Base-by-base conservation (phyloP, 148 eudicot genomes). In the Vaccinium corymbosum region DNA sequence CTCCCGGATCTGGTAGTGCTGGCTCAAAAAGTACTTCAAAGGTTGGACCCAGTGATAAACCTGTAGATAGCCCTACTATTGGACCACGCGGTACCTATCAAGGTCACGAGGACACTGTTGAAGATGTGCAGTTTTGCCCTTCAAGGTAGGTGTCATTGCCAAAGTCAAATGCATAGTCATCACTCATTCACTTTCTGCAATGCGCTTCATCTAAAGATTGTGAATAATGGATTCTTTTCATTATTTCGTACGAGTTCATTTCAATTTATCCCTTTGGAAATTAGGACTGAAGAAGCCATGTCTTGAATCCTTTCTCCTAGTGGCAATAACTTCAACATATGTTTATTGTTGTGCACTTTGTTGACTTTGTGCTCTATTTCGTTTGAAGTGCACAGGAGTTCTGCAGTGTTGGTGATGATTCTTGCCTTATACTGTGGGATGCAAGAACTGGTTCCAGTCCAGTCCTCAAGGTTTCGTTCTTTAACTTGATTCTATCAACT, bases 91-190 rank as follows among this genome's bases (percentile, higher is more conserved):
- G 95, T 79, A 89, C 90, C 66, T 97, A 90, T 89, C 88, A 86
- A 79, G 99, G 99, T 84, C 99, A 97, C 59, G 88, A 84, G 51
- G 97, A 97, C 83, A 97, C 99, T 87, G 99, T 97, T 70, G 98
- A 97, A 86, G 99, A 97, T 91, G 99, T 97, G 52, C 98, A 97
- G 76, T 97, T 97, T 86, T 93, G 95, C 85, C 98, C 99, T 71
- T 85, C 94, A 83, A 97, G 97, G 99, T 96, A 90, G 48, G 25
- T 86, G 77, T 22, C 83, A 56, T 66, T 76, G 1, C 80, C 52
- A 68, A 66, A 15, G 42, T 48, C 35, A 83, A 76, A 61, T 62
- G 64, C 19, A 6, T 13, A 57, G 16, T 11, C 46, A 52, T 52
- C 5, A 0, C 64, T 55, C 27, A 62, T 62, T 62, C 27, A 3